Evolutionary conservation across 2,329 filamentous ascomycete species (phyloP).

Genomic region (Helminthosporium solani): DNA sequence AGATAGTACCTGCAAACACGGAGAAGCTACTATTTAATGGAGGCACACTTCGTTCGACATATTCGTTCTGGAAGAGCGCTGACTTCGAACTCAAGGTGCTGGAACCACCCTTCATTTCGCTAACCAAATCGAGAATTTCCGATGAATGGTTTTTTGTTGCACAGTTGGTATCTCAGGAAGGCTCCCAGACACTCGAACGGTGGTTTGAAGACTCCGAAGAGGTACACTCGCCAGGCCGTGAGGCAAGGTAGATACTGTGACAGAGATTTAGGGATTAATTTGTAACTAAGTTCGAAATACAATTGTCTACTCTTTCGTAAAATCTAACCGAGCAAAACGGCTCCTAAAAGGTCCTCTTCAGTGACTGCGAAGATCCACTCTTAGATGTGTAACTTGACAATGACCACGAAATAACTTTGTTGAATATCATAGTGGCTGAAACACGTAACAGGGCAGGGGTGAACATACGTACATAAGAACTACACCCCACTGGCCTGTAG

Average conservation of each 20-base stretch:
- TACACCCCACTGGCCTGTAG: no score
- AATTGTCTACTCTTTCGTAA: neutral
- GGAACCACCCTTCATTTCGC: constrained; percentile 5
- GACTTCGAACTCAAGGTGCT: constrained; percentile 1
- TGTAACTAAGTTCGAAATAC: no score
- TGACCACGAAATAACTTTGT: neutral
- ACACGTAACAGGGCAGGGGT: no score
- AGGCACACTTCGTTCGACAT: constrained; percentile 4
- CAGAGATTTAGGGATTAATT: neutral
- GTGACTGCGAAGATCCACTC: constrained; percentile 1
- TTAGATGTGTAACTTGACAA: neutral
- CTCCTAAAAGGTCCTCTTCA: constrained; percentile 1
- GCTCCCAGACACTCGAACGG: constrained; percentile 3
- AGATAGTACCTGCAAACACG: constrained; percentile 5
- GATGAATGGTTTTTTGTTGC: constrained; percentile 4
- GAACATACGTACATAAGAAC: no score
- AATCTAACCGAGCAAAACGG: neutral
- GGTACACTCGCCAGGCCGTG: constrained; percentile 1
- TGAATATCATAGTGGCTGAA: no score
- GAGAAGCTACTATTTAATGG: constrained; percentile 2
- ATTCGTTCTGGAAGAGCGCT: constrained; percentile 6
- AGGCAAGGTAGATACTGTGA: neutral
- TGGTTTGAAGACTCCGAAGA: constrained; percentile 6
- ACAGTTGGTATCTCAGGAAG: constrained; percentile 1
- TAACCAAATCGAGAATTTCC: constrained; percentile 5